Conservation (phyloP, 345 rosid genomes). For the Eucalyptus pauciflora region DNA sequence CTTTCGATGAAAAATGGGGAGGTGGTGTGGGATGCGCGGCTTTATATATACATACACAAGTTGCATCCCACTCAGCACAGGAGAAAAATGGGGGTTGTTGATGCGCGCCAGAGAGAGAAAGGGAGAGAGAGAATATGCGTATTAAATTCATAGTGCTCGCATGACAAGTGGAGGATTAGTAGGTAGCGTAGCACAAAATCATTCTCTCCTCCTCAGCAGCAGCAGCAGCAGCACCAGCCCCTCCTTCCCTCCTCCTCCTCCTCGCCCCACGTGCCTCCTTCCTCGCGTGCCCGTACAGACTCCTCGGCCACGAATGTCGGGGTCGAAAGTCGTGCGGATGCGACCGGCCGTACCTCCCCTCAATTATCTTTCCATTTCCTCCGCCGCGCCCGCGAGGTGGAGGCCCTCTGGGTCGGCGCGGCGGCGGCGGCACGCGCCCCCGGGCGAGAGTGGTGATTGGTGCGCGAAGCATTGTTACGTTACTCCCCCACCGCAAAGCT, state of each 20-base stretch:
- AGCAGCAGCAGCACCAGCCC: neutral
- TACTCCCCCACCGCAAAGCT: neutral
- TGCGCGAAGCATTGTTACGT: neutral
- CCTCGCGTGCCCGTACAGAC: neutral
- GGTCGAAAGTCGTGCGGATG: neutral
- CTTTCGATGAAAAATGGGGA: neutral
- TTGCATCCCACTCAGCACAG: neutral
- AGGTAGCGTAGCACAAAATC: constrained; percentile 47
- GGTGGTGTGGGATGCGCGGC: neutral
- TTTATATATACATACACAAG: constrained; percentile 12
- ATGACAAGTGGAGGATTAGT: constrained; percentile 69
- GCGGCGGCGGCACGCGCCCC: neutral
- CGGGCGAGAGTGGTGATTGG: neutral
- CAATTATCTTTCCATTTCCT: too few species aligned
- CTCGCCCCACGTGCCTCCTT: neutral
- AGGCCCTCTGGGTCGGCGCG: too few species aligned
- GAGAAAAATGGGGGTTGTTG: too few species aligned
- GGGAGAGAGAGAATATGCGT: constrained; percentile 17
- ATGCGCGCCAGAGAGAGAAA: neutral
- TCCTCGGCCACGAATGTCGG: neutral
- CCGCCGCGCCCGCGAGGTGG: neutral
- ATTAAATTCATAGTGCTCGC: constrained; percentile 35
- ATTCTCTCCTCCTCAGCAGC: neutral
- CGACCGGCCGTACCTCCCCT: neutral
- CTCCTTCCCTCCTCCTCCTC: neutral